Percentiles rank a stretch among this genome's conserved stretches.
Evolutionary conservation across 805 yeast genomes (phyloP).

Genomic region (Groenewaldozyma tartarivorans): DNA sequence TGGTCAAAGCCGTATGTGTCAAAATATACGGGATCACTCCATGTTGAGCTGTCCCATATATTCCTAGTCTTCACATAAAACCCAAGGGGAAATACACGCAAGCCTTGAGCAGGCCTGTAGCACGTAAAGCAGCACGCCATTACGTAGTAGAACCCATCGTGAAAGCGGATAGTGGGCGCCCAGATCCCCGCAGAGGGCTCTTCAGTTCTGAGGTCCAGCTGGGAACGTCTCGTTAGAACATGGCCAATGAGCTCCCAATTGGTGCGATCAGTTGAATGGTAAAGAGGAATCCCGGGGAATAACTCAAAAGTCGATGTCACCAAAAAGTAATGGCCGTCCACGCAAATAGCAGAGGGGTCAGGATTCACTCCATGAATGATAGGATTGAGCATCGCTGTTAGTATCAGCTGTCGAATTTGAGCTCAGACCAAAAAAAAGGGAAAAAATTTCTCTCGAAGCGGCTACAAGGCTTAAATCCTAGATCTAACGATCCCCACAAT

Average conservation of each 20-base stretch:
- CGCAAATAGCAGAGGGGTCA: constrained; percentile 4
- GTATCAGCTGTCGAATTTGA: too few relatives aligned
- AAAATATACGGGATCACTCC: constrained; percentile 4
- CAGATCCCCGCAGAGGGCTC: neutral
- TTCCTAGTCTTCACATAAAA: constrained; percentile 3
- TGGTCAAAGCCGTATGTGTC: constrained; percentile 4
- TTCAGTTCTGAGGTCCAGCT: neutral
- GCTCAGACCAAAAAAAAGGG: too few relatives aligned
- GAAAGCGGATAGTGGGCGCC: constrained; percentile 4
- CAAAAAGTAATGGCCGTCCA: constrained; percentile 2
- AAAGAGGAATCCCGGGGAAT: constrained; percentile 2
- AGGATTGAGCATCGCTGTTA: too few relatives aligned
- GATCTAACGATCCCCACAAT: too few relatives aligned
- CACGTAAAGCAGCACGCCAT: constrained; percentile 1
- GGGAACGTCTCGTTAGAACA: neutral
- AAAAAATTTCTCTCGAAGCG: too few relatives aligned
- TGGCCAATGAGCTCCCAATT: constrained; percentile 1
- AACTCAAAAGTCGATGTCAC: constrained; percentile 5
- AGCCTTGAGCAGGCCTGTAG: neutral
- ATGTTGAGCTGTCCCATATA: constrained; percentile 2
- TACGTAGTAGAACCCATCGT: constrained; percentile 4
- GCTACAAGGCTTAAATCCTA: too few relatives aligned
- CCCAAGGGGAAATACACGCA: constrained; percentile 1
- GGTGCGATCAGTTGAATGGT: neutral
- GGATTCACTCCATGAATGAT: constrained; percentile 6